A percentile compares a stretch with the other conserved stretches of the same genome.
Conservation (phyloP, 2,329 filamentous ascomycete species). For the Cordyceps cicadae region DNA sequence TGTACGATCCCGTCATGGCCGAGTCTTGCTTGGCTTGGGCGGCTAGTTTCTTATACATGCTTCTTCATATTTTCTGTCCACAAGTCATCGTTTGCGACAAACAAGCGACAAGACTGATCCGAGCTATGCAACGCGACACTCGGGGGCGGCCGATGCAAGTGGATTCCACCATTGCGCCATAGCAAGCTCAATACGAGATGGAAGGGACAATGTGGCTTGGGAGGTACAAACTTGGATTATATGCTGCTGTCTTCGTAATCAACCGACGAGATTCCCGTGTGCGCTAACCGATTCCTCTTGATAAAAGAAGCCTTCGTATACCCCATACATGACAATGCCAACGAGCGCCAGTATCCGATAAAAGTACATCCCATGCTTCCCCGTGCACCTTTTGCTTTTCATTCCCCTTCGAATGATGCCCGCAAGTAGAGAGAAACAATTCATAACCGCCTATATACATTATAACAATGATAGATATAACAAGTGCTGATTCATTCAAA, state of each 20-base stretch:
- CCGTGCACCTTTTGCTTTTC: background rate
- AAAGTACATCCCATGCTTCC: conserved; percentile 1
- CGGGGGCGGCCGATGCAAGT: background rate
- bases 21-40: background rate
- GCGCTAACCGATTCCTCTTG: background rate
- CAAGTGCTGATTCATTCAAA: conserved; percentile 31
- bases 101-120: too few species aligned
- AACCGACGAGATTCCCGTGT: background rate
- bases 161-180: background rate
- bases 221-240: background rate
- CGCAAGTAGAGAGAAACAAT: background rate
- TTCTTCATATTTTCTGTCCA: background rate
- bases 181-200: background rate
- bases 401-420: background rate
- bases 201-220: background rate
- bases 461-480: conserved; percentile 8
- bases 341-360: background rate
- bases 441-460: conserved; percentile 13
- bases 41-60: background rate
- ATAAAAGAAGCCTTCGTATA: background rate
- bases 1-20: background rate
- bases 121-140: too few species aligned
- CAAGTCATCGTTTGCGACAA: background rate
- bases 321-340: background rate
- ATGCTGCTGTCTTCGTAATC: background rate